Evolutionary conservation across 495 filamentous ascomycete species (phyloP).

Genomic region (Penicillium simplicissimum): DNA sequence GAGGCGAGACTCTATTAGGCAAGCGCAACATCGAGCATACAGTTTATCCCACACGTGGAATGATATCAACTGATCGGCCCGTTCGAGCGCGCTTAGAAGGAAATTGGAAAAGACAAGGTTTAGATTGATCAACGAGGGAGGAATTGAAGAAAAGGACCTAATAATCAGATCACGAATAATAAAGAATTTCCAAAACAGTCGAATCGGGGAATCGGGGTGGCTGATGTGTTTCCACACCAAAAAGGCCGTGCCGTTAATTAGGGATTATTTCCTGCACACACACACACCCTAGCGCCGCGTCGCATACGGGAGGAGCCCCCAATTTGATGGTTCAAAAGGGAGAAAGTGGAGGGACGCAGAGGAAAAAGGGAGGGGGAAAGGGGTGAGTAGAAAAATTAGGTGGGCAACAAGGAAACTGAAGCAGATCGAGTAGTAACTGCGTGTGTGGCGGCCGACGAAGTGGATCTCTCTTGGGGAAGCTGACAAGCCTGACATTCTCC

Average conservation of each 20-base stretch:
- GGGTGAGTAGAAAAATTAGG: background rate
- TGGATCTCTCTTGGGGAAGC: constrained; percentile 8
- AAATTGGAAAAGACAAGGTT: background rate
- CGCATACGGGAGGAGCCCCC: background rate
- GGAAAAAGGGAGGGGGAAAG: background rate
- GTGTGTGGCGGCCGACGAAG: constrained; percentile 25
- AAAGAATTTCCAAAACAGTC: background rate
- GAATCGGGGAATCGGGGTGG: background rate
- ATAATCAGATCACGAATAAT: background rate
- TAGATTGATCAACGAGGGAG: background rate
- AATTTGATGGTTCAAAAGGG: background rate
- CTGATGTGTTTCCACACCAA: background rate
- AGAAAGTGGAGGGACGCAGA: background rate
- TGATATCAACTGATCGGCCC: constrained; percentile 5
- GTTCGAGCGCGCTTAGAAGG: background rate
- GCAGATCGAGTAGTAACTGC: constrained; percentile 21
- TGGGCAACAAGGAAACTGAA: constrained; percentile 13
- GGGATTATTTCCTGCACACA: constrained; percentile 5
- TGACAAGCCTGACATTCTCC: constrained; percentile 15
- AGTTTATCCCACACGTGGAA: constrained; percentile 5
- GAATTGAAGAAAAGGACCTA: background rate
- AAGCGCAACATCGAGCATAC: constrained; percentile 1
- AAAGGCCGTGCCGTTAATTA: background rate
- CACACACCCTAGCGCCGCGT: background rate
- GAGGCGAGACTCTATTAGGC: constrained; percentile 1